Base-by-base conservation (phyloP, 2,329 filamentous ascomycete species). In the Nemania sp. region DNA sequence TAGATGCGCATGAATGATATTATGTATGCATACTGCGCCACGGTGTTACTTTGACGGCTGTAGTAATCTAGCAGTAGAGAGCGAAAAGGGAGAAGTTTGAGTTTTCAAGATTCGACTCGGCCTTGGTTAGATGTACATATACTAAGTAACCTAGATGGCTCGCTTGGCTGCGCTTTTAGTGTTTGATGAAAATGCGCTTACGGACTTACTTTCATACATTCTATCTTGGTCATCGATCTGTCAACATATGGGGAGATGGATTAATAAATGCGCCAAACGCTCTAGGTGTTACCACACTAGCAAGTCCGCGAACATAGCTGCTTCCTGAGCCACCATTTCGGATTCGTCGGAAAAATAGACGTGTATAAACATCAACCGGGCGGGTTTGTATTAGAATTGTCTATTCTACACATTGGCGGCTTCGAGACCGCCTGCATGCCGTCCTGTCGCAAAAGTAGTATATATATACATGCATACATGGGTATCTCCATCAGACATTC, bases 401-500 rank as follows among this genome's bases (percentile, higher is more conserved):
- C 13, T 32, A 62, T 54, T 57, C n/a, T 18, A 20, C 35, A 7
- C 41, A 20, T 45, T 15, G 41, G 15, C 41, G n/a, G 41, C 29
- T 45, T n/a, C n/a, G 15, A 45, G 15, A 45, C 41, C 18, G 41
- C 41, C 13, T 7, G 2, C 5, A n/a, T 45, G 13, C 18, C 41
- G 41, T 45, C 41, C 18, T 2, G 41, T 45, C 11, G 29, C 29
- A 32, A 32, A 8, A 32, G 29, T 20, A 45, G 8, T 6, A 13
- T n/a, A 5, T 18, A n/a, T 52, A 53, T 66, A 64, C 43, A 54
- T 64, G 63, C 53, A 56, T 60, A 27, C 47, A 63, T 49, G 63
- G 64, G 68, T 71, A 67, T 66, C 68, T 64, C 24, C 27, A 54
- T 47, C 41, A 43, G 20, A 22, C 24, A 24, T 41, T 61, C 29